phyloP scores from a whole-genome alignment of 2,329 filamentous ascomycete genomes.

The Botrytis deweyae region DNA sequence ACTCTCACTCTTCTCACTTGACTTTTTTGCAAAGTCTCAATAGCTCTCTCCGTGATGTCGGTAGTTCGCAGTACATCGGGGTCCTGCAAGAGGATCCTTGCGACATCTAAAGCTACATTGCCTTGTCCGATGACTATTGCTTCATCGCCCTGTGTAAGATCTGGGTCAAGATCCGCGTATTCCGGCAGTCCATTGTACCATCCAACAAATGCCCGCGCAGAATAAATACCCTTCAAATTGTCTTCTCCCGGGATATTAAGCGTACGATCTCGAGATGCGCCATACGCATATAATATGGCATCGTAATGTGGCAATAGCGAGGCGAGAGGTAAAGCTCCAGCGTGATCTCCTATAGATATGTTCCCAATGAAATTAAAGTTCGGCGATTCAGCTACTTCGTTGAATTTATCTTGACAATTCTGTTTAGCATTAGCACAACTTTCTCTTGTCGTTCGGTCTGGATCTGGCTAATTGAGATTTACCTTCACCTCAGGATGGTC shows the following conservation, averaged over 20 bases:
- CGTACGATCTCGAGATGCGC: slow-evolving; percentile 78
- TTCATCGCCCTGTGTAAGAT: slow-evolving; percentile 72
- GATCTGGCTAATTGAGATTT: slow-evolving; percentile 10
- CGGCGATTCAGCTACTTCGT: slow-evolving; percentile 77
- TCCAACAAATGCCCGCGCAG: slow-evolving; percentile 88
- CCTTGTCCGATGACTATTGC: slow-evolving; percentile 91
- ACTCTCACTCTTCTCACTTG: slow-evolving; percentile 77
- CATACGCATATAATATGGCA: slow-evolving; percentile 89
- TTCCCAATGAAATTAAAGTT: slow-evolving; percentile 93
- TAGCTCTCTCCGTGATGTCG: slow-evolving; percentile 83
- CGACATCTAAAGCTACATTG: slow-evolving; percentile 93
- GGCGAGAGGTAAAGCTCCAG: slow-evolving; percentile 60
- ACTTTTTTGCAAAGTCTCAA: slow-evolving; percentile 70
- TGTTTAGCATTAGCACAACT: slow-evolving; percentile 41
- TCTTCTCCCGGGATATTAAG: slow-evolving; percentile 80
- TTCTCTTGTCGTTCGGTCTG: slow-evolving; percentile 10
- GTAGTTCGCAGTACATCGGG: slow-evolving; percentile 73
- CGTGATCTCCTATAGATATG: slow-evolving; percentile 66
- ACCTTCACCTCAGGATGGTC: slow-evolving; percentile 99
- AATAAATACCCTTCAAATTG: slow-evolving; percentile 70
- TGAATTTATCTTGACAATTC: slow-evolving; percentile 95
- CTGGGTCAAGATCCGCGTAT: slow-evolving; percentile 68
- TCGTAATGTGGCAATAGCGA: slow-evolving; percentile 81
- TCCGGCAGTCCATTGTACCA: slow-evolving; percentile 98
- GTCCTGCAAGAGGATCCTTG: slow-evolving; percentile 78